These are phyloP conservation scores for Ormosia emarginata DNA, from an alignment of 306 rosid species.

Conservation along the genomic window DNA sequence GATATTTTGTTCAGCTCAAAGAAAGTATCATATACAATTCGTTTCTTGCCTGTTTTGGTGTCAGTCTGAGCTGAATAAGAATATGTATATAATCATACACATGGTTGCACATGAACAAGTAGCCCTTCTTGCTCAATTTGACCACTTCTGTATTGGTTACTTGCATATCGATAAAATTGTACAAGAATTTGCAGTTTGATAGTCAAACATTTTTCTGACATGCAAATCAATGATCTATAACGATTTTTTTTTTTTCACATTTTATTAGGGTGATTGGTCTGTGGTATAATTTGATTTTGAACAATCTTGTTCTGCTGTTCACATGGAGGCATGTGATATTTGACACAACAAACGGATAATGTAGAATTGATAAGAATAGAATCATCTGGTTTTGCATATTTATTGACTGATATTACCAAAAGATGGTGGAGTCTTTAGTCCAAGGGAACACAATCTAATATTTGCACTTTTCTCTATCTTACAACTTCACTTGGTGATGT, in stretches of 20 bases:
- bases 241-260: neutral
- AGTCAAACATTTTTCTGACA: neutral
- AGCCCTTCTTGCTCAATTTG: constrained; percentile 1
- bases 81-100: neutral
- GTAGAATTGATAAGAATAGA: neutral
- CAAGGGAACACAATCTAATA: neutral
- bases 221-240: neutral
- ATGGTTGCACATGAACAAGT: constrained; percentile 29
- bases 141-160: neutral
- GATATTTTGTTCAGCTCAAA: neutral
- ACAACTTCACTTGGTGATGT: neutral
- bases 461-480: neutral
- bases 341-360: neutral
- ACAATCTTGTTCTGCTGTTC: constrained; percentile 2
- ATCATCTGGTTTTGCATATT: neutral
- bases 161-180: neutral
- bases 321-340: constrained; percentile 39
- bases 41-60: neutral
- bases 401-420: neutral
- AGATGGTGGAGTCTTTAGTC: neutral
- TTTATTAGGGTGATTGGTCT: neutral
- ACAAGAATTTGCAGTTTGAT: neutral
- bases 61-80: neutral
- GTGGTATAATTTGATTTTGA: constrained; percentile 3
- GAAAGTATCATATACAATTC: neutral